Evolutionary conservation across 352 stramenopile genomes (phyloP), one percentile per base, ranked within the genome.

Genomic region (Globisporangium cylindrosporum): DNA sequence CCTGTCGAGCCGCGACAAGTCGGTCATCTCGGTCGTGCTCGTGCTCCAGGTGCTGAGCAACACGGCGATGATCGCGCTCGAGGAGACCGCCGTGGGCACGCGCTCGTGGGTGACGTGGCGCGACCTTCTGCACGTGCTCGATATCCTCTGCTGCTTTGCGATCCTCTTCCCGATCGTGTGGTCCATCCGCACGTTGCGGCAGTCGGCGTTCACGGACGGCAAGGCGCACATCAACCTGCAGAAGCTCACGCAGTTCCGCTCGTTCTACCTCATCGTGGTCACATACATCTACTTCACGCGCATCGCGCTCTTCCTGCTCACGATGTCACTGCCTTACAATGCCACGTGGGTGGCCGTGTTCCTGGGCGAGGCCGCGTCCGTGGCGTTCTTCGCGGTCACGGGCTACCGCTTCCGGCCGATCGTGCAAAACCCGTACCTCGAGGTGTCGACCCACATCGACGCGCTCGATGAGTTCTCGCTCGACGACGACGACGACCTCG

Each of bases 261-360:
- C 88, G 12, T 99, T 99, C 76, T 99, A 99, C 77, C 66, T 99
- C 12, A 76, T 98, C 22, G 96, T 99, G 14, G 90, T 99, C 24
- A 85, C 81, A n/a, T 99, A 99, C 71, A 94, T 99, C 55, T 99
- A 99, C 79, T 92, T 98, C 64, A 99, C 97, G 56, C 86, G 97
- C n/a, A 97, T 99, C 71, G 87, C 96, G 57, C 82, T 99, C 4
- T 98, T 97, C 61, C 71, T 99, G 0, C 84, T 99, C 60, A 76
- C 88, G 1, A 92, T 94, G 27, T 91, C 84, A 29, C 75, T 99
- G 53, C 90, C 89, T 32, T 99, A 98, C 76, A 80, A 95, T 38
- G 79, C 93, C 59, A 94, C 86, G 15, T 94, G 84, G 84, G 24
- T 92, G 27, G 77, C 80, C 48, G 78, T 87, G 18, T 55, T 89